Evolutionary conservation across 345 rosid species (phyloP).

Genomic region (Chamaenerion angustifolium): DNA sequence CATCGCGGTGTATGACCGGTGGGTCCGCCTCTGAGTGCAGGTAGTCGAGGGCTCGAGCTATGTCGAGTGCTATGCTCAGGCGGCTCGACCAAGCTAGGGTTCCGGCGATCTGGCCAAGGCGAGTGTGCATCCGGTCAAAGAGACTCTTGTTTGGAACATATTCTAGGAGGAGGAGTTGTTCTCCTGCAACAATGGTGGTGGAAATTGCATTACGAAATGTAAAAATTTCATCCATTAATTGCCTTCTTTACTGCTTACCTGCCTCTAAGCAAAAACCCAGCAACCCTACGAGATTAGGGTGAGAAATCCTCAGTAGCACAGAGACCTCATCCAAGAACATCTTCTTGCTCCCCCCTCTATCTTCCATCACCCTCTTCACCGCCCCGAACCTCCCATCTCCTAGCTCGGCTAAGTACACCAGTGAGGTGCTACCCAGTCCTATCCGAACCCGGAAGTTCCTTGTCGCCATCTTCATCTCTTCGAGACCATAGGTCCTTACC

Average conservation of each 20-base stretch:
- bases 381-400: conserved; percentile 33
- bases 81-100: conserved; percentile 27
- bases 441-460: conserved; percentile 23
- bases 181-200: too few relatives aligned
- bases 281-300: conserved; percentile 35
- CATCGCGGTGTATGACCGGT: conserved; percentile 40
- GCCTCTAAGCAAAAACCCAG: conserved; percentile 36
- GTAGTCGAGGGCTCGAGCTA: conserved; percentile 30
- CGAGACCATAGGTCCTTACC: conserved; percentile 24
- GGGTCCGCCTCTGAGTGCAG: conserved; percentile 30
- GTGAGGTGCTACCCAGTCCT: conserved; percentile 31
- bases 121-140: conserved; percentile 30
- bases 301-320: conserved; percentile 31
- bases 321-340: conserved; percentile 44
- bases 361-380: conserved; percentile 36
- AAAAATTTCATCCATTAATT: too few relatives aligned
- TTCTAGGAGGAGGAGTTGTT: conserved; percentile 33
- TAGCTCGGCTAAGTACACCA: conserved; percentile 37
- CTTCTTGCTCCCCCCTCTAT: conserved; percentile 33
- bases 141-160: conserved; percentile 30
- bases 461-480: conserved; percentile 31
- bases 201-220: too few relatives aligned
- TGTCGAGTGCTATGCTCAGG: conserved; percentile 28
- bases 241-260: too few relatives aligned
- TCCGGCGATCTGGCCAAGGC: conserved; percentile 17